Percentiles rank a stretch among this genome's conserved stretches.
Conservation (phyloP, 202 grass and related monocot species). For the Setaria italica region DNA sequence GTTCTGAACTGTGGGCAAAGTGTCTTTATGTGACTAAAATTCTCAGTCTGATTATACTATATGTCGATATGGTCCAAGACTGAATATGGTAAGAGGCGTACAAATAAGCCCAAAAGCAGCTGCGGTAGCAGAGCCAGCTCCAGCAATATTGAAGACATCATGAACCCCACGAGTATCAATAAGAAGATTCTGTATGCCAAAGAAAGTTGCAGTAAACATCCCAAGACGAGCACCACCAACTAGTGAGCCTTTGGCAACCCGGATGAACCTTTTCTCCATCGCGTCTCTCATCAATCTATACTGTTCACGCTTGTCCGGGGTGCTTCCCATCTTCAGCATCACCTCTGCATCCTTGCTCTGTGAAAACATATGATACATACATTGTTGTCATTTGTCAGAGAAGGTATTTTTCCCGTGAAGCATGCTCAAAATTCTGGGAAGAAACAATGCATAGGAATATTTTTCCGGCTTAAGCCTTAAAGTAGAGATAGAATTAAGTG, state of each 20-base stretch:
- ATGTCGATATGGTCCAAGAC: neutral
- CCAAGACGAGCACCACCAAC: slow-evolving; percentile 82
- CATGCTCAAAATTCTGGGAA: neutral
- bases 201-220: slow-evolving; percentile 86
- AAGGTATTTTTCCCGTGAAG: slow-evolving; percentile 14
- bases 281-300: slow-evolving; percentile 98
- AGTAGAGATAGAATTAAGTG: neutral
- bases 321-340: slow-evolving; percentile 96
- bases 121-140: slow-evolving; percentile 74
- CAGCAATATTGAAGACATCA: slow-evolving; percentile 80
- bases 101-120: slow-evolving; percentile 86
- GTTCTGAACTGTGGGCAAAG: neutral
- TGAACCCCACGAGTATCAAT: slow-evolving; percentile 72
- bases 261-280: slow-evolving; percentile 89
- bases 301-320: slow-evolving; percentile 89
- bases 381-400: neutral
- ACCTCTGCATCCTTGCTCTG: slow-evolving; percentile 99
- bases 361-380: slow-evolving; percentile 31
- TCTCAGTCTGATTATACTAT: neutral
- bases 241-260: slow-evolving; percentile 76
- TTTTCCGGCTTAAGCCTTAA: neutral
- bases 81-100: slow-evolving; percentile 43
- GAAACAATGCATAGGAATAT: neutral
- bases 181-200: slow-evolving; percentile 81
- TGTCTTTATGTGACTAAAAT: neutral